Conservation (phyloP, 352 stramenopile genomes). For the Globisporangium echinulatum region DNA sequence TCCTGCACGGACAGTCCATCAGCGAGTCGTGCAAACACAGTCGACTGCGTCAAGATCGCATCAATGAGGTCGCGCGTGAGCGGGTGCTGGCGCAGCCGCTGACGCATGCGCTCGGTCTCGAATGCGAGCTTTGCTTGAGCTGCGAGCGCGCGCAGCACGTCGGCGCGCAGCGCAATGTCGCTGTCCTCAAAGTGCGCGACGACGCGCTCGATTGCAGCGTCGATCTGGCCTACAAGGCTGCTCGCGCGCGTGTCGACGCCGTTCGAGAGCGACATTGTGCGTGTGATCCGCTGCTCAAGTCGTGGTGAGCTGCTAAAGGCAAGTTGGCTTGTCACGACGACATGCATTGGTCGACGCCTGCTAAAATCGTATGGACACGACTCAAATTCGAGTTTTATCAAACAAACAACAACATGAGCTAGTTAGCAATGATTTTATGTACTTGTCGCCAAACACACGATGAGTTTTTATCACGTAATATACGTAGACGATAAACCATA, state of each 20-base stretch:
- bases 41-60: conserved; percentile 34
- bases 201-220: conserved; percentile 65
- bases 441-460: no score
- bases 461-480: no score
- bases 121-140: conserved; percentile 55
- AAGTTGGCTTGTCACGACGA: no score
- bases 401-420: no score
- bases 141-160: conserved; percentile 56
- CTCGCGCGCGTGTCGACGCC: conserved; percentile 46
- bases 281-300: no score
- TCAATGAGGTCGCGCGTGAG: conserved; percentile 56
- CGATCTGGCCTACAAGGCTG: conserved; percentile 50
- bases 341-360: no score
- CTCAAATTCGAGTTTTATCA: no score
- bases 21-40: conserved; percentile 41
- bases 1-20: conserved; percentile 37
- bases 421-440: no score
- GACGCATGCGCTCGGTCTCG: conserved; percentile 57
- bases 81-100: conserved; percentile 53
- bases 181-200: conserved; percentile 66
- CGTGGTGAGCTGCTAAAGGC: no score
- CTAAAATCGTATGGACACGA: no score
- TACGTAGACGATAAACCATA: no score
- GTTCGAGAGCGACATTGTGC: conserved; percentile 14
- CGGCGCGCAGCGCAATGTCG: conserved; percentile 56